Evolutionary conservation across 2,329 filamentous ascomycete genomes (phyloP).

Genomic region (Lachnellula willkommii): DNA sequence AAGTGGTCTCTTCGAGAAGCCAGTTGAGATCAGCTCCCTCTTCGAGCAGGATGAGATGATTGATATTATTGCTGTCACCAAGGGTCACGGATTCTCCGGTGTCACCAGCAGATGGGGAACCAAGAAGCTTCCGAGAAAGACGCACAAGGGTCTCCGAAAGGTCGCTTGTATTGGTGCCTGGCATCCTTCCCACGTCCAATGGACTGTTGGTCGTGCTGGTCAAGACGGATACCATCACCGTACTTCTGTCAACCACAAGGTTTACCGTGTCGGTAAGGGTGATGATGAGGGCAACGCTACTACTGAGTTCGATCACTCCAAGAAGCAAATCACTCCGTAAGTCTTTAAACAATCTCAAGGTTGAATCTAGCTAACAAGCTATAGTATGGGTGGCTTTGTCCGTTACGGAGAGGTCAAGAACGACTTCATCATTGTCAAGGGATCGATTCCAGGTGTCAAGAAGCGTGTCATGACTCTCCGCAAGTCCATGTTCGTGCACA

Average conservation of each 20-base stretch:
- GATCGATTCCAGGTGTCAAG: conserved; percentile 95
- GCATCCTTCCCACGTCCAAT: conserved; percentile 99
- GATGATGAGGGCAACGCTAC: conserved; percentile 86
- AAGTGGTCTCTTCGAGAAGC: conserved; percentile 98
- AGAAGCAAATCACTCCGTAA: conserved; percentile 99
- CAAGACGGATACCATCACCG: conserved; percentile 99
- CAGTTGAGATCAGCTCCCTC: conserved; percentile 83
- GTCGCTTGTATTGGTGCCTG: conserved; percentile 99
- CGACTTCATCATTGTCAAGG: conserved; percentile 98
- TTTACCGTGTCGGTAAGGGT: conserved; percentile 97
- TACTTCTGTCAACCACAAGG: conserved; percentile 99
- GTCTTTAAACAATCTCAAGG: conserved; percentile 39
- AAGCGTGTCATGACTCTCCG: conserved; percentile 98
- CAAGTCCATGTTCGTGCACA: conserved; percentile 98
- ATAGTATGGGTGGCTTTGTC: conserved; percentile 96
- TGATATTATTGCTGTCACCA: conserved; percentile 98
- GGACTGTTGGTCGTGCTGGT: conserved; percentile 99
- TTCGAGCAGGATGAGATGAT: conserved; percentile 99
- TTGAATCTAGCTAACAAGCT: conserved; percentile 30
- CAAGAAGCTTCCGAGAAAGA: conserved; percentile 99
- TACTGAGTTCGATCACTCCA: conserved; percentile 93
- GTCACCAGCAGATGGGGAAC: conserved; percentile 98
- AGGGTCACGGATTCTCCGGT: conserved; percentile 98
- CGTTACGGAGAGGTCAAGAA: conserved; percentile 99
- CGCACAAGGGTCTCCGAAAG: conserved; percentile 99